Percentiles rank a stretch among this genome's conserved stretches.
These are phyloP conservation scores for Podospora tetraspora DNA, from an alignment of 495 filamentous ascomycete genomes.

Conservation along the genomic window DNA sequence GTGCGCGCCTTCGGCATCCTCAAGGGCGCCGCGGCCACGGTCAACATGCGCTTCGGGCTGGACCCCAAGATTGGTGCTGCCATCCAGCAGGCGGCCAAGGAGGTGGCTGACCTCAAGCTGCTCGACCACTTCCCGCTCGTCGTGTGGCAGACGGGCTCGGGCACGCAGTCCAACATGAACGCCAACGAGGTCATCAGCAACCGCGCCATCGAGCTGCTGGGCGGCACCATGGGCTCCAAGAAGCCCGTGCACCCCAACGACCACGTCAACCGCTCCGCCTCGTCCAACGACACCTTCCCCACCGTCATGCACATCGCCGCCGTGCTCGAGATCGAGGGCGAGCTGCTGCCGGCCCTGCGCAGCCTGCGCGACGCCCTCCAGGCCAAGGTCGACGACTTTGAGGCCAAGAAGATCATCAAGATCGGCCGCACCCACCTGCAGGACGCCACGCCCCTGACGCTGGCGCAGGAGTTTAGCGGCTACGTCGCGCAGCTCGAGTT, in stretches of 20 bases:
- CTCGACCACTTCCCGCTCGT: conserved; percentile 97
- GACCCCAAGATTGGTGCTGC: conserved; percentile 90
- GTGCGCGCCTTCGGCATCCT: conserved; percentile 93
- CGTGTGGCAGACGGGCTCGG: conserved; percentile 98
- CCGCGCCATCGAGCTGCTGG: conserved; percentile 96
- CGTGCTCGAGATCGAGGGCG: conserved; percentile 83
- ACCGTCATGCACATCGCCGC: conserved; percentile 99
- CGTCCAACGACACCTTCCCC: conserved; percentile 98
- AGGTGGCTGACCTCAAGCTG: conserved; percentile 91
- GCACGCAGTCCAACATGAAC: conserved; percentile 99
- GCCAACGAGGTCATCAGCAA: conserved; percentile 99
- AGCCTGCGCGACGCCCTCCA: conserved; percentile 77
- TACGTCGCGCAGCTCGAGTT: conserved; percentile 92
- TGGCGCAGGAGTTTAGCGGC: conserved; percentile 97
- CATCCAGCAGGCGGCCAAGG: conserved; percentile 87
- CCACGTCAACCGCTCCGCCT: conserved; percentile 98
- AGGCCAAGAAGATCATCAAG: conserved; percentile 85
- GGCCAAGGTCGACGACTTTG: conserved; percentile 83
- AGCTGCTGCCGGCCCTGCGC: conserved; percentile 75
- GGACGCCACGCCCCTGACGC: conserved; percentile 91
- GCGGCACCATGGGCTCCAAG: conserved; percentile 89
- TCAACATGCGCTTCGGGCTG: conserved; percentile 95
- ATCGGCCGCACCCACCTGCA: conserved; percentile 97
- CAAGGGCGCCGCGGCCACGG: conserved; percentile 91
- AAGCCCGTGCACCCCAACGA: conserved; percentile 99